Evolutionary conservation across 768 basidiomycete genomes (phyloP), one percentile per base, ranked within the genome.

Genomic region (Kwoniella sp.): DNA sequence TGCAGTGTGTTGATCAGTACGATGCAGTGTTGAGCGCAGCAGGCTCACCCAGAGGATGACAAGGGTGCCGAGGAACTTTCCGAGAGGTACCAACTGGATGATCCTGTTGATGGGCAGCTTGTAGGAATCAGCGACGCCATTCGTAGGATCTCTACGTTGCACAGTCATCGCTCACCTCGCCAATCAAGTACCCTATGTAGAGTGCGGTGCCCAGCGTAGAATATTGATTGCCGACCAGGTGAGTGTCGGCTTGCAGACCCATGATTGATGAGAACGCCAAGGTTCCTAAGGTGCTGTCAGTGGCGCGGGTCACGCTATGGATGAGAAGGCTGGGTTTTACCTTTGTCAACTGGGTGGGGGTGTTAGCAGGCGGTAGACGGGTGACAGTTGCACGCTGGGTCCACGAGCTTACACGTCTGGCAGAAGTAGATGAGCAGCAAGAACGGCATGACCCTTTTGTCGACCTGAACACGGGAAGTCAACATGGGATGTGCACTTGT

Each of bases 101-200:
- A 80, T 65, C 4, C 77, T 69, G 56, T 80, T 81, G 4, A 79
- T 77, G 0, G 80, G 80, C 33, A 79, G 77, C 63, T 80, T 78
- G 78, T 77, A 78, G 14, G 4, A 12, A n/a, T 9, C 12, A 32
- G n/a, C n/a, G 37, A 12, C 78, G 63, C 34, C 76, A 14, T 5
- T 25, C 42, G 26, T 41, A 38, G 60, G n/a, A 29, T 26, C 39
- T 28, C 33, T 32, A 26, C 31, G 28, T 4, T 14, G 44, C 17
- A 5, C 19, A 5, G 44, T 5, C 37, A 3, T 17, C 7, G 28
- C 51, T 34, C 14, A 59, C 56, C 32, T 64, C 54, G 37, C 62
- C 56, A 33, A 60, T 41, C 23, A 64, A 31, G 27, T 57, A 62
- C 26, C 62, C 62, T 34, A 63, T 42, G 50, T 65, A 63, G 8